These are phyloP conservation scores for Hypoxylon subgilvum DNA, from an alignment of 495 filamentous ascomycete species.

Conservation along the genomic window DNA sequence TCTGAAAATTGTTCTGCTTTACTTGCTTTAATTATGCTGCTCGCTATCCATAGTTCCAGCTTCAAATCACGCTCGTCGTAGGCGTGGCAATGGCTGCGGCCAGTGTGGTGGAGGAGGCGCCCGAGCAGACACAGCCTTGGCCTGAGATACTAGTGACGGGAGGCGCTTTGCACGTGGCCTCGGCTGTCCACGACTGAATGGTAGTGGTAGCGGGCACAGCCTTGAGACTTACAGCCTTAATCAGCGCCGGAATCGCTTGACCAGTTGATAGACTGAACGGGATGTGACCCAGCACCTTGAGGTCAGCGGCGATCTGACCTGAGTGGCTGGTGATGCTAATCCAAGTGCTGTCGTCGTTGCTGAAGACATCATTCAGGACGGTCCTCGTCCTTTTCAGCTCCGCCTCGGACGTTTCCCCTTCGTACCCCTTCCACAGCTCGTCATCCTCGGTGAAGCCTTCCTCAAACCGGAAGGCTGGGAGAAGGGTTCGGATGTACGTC, in stretches of 20 bases:
- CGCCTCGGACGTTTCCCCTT: conserved; percentile 60
- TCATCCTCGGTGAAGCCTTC: conserved; percentile 66
- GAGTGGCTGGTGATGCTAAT: conserved; percentile 74
- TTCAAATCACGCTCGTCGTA: no score
- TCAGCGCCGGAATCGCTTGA: conserved; percentile 72
- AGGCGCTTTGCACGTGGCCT: conserved; percentile 58
- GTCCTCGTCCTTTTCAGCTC: conserved; percentile 60
- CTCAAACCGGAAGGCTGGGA: conserved; percentile 67
- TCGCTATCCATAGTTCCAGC: background rate
- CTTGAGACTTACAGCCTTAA: conserved; percentile 57
- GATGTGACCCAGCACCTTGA: conserved; percentile 64
- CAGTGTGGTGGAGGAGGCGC: conserved; percentile 39
- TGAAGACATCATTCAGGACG: conserved; percentile 70
- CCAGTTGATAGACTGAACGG: conserved; percentile 67
- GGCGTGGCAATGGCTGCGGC: background rate
- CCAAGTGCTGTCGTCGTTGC: conserved; percentile 62
- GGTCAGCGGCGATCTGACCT: conserved; percentile 64
- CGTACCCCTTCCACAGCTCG: conserved; percentile 63
- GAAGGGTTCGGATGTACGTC: conserved; percentile 59
- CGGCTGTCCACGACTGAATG: conserved; percentile 48
- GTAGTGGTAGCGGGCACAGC: conserved; percentile 42
- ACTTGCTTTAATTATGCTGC: no score
- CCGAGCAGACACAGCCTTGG: conserved; percentile 53
- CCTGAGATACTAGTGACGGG: conserved; percentile 55
- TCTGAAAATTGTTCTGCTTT: no score